phyloP scores from a whole-genome alignment of 2,329 filamentous ascomycete species.

The Dothiorella sarmentorum region DNA sequence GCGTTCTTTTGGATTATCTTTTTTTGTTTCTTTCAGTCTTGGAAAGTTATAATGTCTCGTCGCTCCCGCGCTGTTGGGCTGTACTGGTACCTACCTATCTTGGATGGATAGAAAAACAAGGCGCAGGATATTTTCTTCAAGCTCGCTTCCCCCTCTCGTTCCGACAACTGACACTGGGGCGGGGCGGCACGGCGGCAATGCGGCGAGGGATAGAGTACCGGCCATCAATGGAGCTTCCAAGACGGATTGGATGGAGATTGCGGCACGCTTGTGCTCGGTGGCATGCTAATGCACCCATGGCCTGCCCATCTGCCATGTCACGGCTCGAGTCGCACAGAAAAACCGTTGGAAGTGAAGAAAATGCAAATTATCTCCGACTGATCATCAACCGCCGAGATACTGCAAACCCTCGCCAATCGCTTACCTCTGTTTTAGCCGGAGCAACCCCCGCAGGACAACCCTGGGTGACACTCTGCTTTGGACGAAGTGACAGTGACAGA shows the following conservation, averaged over 20 bases:
- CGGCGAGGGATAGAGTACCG: constrained; percentile 10
- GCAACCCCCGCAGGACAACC: constrained; percentile 12
- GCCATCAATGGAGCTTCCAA: constrained; percentile 16
- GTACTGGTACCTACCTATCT: constrained; percentile 16
- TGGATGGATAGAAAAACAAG: constrained; percentile 9
- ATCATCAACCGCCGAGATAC: constrained; percentile 35
- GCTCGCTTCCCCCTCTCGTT: neutral
- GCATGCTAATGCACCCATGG: constrained; percentile 10
- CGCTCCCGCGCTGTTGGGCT: constrained; percentile 5
- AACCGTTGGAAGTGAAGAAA: constrained; percentile 19
- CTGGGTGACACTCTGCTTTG: neutral
- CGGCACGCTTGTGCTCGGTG: constrained; percentile 9
- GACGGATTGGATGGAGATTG: constrained; percentile 10
- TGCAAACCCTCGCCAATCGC: constrained; percentile 34
- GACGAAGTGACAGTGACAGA: neutral
- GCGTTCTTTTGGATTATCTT: constrained; percentile 36
- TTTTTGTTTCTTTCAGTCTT: constrained; percentile 24
- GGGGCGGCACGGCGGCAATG: neutral
- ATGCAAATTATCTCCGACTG: constrained; percentile 33
- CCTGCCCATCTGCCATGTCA: constrained; percentile 1
- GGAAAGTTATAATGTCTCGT: constrained; percentile 17
- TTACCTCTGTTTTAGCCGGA: constrained; percentile 17
- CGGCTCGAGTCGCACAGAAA: constrained; percentile 11
- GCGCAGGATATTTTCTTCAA: constrained; percentile 2
- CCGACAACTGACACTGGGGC: neutral